These are phyloP conservation scores for Auxenochlorella pyrenoidosa DNA, from an alignment of 139 green algal species.

Conservation along the genomic window DNA sequence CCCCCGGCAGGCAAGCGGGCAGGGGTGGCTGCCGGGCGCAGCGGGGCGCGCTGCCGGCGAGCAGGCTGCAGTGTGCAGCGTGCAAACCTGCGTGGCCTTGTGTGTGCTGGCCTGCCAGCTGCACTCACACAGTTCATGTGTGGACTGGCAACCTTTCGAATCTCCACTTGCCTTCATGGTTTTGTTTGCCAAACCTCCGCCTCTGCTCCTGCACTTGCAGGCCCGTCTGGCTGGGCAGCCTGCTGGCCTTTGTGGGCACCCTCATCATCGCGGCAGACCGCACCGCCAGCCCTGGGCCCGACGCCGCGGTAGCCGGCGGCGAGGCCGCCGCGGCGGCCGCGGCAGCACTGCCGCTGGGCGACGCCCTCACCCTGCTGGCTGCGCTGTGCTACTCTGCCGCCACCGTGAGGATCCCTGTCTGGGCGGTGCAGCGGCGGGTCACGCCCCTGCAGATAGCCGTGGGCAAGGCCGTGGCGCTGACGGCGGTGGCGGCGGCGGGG, in stretches of 20 bases:
- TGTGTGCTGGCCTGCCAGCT: background rate
- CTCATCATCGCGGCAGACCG: background rate
- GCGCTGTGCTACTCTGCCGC: slow-evolving; percentile 45
- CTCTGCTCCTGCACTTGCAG: too few species aligned
- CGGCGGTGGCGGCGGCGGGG: background rate
- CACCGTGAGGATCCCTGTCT: slow-evolving; percentile 42
- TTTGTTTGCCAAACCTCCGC: too few species aligned
- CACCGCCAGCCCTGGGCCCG: background rate
- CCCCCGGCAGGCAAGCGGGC: background rate
- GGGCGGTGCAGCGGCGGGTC: slow-evolving; percentile 28
- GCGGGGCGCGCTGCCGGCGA: too few species aligned
- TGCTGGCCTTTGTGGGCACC: slow-evolving; percentile 16
- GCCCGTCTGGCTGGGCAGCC: slow-evolving; percentile 14
- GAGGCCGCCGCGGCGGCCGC: background rate
- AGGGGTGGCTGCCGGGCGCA: background rate
- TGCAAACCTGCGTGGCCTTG: too few species aligned
- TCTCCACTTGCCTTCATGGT: too few species aligned
- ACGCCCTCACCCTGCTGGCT: slow-evolving; percentile 33
- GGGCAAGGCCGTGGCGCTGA: slow-evolving; percentile 38
- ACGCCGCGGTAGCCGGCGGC: background rate
- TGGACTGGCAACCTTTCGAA: too few species aligned
- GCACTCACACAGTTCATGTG: too few species aligned
- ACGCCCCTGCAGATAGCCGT: slow-evolving; percentile 37
- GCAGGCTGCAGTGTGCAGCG: too few species aligned
- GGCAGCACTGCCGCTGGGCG: background rate